These are phyloP conservation scores for Boechera retrofracta DNA, from an alignment of 345 rosid species.

Conservation along the genomic window DNA sequence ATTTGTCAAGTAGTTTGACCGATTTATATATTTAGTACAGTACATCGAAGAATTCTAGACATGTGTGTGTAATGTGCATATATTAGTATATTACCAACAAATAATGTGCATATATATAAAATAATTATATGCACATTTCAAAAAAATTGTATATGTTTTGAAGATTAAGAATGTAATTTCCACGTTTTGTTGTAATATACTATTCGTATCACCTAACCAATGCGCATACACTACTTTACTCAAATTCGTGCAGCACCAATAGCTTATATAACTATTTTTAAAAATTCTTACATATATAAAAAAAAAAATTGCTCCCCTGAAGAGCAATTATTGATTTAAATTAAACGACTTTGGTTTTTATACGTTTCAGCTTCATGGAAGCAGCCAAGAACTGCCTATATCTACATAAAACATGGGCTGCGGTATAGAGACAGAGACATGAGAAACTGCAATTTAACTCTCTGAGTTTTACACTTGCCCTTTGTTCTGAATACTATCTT, in stretches of 20 bases:
- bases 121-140: conserved; percentile 18
- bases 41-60: conserved; percentile 23
- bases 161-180: conserved; percentile 22
- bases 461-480: neutral
- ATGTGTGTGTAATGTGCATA: conserved; percentile 23
- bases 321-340: conserved; percentile 20
- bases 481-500: neutral
- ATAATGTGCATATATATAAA: conserved; percentile 6
- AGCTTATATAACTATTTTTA: neutral
- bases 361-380: conserved; percentile 16
- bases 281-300: no score
- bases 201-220: conserved; percentile 40
- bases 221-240: conserved; percentile 8
- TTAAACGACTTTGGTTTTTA: neutral
- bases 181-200: conserved; percentile 40
- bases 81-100: conserved; percentile 9
- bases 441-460: neutral
- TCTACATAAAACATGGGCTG: conserved; percentile 26
- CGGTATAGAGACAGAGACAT: conserved; percentile 10
- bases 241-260: conserved; percentile 21
- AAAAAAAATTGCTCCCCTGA: neutral
- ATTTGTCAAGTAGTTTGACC: conserved; percentile 34
- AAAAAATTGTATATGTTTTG: neutral
- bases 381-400: conserved; percentile 23
- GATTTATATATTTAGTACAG: conserved; percentile 15